These are phyloP conservation scores for Blastomyces emzantsi DNA, from an alignment of 2,329 filamentous ascomycete genomes.

Conservation along the genomic window DNA sequence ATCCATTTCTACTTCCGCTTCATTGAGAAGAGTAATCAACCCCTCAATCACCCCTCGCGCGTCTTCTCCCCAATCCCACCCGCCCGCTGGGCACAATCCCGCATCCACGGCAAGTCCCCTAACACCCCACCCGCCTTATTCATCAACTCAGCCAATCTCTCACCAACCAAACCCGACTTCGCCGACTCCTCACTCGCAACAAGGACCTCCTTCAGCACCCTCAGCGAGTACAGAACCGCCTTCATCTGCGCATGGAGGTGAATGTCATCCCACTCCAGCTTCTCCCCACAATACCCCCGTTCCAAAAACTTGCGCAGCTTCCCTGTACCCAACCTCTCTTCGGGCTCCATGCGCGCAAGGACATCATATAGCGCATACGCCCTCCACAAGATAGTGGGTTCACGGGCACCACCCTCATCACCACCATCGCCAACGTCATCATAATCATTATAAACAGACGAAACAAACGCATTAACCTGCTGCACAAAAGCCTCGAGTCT, in stretches of 20 bases:
- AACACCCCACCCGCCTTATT: not conserved
- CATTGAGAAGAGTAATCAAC: not conserved
- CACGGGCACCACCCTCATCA: not conserved
- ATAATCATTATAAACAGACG: constrained; percentile 15
- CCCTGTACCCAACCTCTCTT: constrained; percentile 15
- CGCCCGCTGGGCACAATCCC: not conserved
- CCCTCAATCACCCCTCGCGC: not conserved
- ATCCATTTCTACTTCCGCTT: not conserved
- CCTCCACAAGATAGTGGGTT: constrained; percentile 24
- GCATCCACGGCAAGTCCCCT: not conserved
- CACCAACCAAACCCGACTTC: not conserved
- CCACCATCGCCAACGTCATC: too few relatives aligned
- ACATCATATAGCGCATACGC: constrained; percentile 29
- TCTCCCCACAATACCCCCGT: constrained; percentile 25
- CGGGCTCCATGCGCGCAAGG: constrained; percentile 16
- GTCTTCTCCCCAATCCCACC: not conserved
- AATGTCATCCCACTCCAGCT: constrained; percentile 48
- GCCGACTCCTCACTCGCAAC: not conserved
- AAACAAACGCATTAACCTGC: constrained; percentile 15
- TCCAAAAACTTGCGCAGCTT: constrained; percentile 25
- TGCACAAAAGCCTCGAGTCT: constrained; percentile 18
- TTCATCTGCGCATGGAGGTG: constrained; percentile 56
- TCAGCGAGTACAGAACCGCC: constrained; percentile 52
- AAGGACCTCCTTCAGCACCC: constrained; percentile 46
- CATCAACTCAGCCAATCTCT: not conserved